Conservation (phyloP, 2,329 filamentous ascomycete genomes). For the Bipolaris gigantea region DNA sequence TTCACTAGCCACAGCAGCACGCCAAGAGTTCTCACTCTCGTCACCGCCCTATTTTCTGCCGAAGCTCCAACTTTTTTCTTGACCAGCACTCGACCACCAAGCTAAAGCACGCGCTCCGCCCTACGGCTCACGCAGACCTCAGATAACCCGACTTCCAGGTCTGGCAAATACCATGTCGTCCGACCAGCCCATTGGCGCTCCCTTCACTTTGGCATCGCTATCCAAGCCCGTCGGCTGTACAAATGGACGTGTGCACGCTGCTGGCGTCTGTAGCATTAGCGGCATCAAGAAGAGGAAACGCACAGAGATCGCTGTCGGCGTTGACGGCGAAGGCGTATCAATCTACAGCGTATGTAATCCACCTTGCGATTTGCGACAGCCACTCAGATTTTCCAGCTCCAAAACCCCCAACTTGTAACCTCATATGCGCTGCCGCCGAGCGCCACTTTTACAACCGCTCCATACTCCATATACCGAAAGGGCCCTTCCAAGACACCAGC, state of each 20-base stretch:
- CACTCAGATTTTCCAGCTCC: constrained; percentile 50
- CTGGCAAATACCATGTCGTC: constrained; percentile 43
- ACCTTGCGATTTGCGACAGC: constrained; percentile 1
- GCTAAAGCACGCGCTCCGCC: constrained; percentile 18
- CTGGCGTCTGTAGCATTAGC: constrained; percentile 57
- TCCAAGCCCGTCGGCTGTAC: constrained; percentile 47
- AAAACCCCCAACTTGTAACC: constrained; percentile 61
- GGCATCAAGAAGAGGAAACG: constrained; percentile 63
- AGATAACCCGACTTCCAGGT: constrained; percentile 13
- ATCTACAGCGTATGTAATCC: constrained; percentile 60
- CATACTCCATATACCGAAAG: constrained; percentile 61
- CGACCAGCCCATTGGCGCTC: constrained; percentile 41
- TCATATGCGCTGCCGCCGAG: constrained; percentile 65
- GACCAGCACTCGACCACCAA: constrained; percentile 13
- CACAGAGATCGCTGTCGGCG: constrained; percentile 61
- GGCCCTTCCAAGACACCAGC: constrained; percentile 47
- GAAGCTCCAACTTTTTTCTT: constrained; percentile 31
- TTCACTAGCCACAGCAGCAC: constrained; percentile 10
- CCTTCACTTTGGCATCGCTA: constrained; percentile 49
- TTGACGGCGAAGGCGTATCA: constrained; percentile 64
- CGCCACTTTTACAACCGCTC: constrained; percentile 59
- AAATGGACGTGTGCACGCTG: constrained; percentile 47
- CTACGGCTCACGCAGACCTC: constrained; percentile 30
- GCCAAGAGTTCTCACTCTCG: constrained; percentile 16
- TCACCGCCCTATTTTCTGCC: constrained; percentile 24